These are phyloP conservation scores for Bullera alba DNA, from an alignment of 768 basidiomycete species.

Conservation along the genomic window DNA sequence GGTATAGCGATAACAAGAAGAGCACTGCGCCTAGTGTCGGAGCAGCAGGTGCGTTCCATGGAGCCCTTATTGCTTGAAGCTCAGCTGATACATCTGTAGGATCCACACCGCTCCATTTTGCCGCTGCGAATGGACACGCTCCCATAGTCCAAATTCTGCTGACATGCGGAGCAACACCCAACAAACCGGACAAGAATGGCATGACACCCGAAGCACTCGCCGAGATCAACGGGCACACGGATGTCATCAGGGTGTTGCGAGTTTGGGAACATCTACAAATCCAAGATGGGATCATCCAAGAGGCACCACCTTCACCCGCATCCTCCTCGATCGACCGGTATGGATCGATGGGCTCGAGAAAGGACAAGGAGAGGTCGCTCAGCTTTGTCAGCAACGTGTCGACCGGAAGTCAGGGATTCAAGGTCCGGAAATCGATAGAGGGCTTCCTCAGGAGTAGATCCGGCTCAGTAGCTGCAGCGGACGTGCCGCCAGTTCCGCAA, in stretches of 20 bases:
- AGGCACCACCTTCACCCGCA: neutral
- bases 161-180: slow-evolving; percentile 71
- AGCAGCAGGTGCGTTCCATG: slow-evolving; percentile 39
- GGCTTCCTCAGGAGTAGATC: slow-evolving; percentile 15
- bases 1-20: slow-evolving; percentile 48
- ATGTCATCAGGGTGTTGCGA: slow-evolving; percentile 67
- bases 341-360: slow-evolving; percentile 13
- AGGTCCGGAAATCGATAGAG: slow-evolving; percentile 25
- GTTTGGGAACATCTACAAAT: slow-evolving; percentile 51
- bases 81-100: slow-evolving; percentile 47
- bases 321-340: neutral
- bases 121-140: slow-evolving; percentile 87
- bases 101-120: slow-evolving; percentile 91
- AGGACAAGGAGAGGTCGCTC: slow-evolving; percentile 33
- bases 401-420: slow-evolving; percentile 9
- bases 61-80: neutral
- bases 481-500: neutral
- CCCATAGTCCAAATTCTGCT: slow-evolving; percentile 71
- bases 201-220: slow-evolving; percentile 80
- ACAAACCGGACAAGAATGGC: slow-evolving; percentile 82
- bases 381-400: slow-evolving; percentile 24
- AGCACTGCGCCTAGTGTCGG: slow-evolving; percentile 41
- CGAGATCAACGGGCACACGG: slow-evolving; percentile 67
- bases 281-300: slow-evolving; percentile 8
- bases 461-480: neutral